Conservation (phyloP, 1,284 basidiomycete species). For the Puccinia hordei region DNA sequence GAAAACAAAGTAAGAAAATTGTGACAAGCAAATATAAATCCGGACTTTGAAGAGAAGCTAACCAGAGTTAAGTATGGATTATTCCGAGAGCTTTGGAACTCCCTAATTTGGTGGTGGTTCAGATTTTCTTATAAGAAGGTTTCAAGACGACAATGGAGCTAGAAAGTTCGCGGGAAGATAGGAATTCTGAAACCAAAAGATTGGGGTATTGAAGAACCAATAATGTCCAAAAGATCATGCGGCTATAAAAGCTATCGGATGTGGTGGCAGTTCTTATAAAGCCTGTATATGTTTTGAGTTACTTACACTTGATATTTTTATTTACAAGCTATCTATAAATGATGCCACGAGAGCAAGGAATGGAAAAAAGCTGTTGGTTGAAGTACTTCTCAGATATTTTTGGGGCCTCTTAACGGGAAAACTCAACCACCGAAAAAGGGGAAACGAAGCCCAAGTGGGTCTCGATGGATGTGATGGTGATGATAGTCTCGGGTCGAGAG, state of each 20-base stretch:
- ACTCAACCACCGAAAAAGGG: neutral
- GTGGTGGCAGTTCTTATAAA: neutral
- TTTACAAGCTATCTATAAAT: neutral
- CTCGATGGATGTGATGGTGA: neutral
- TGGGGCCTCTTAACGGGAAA: neutral
- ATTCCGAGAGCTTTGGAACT: neutral
- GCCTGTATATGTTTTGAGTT: neutral
- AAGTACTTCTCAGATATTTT: neutral
- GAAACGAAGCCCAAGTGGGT: neutral
- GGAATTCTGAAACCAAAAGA: neutral
- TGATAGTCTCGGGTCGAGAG: neutral
- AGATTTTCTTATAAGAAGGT: neutral
- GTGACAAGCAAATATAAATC: neutral
- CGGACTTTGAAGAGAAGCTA: neutral
- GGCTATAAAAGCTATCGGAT: neutral
- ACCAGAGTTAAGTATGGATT: neutral
- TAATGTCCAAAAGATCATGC: neutral
- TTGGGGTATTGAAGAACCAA: neutral
- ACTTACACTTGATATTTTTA: constrained; percentile 16
- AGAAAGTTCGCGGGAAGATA: neutral
- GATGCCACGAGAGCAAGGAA: constrained; percentile 18
- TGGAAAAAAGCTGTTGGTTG: neutral
- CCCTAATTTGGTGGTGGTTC: neutral
- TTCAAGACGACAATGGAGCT: neutral
- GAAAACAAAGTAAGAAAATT: neutral